A percentile compares a stretch with the other conserved stretches of the same genome.
phyloP scores from a whole-genome alignment of 805 yeast genomes.

The Maudiozyma pseudohumilis region DNA sequence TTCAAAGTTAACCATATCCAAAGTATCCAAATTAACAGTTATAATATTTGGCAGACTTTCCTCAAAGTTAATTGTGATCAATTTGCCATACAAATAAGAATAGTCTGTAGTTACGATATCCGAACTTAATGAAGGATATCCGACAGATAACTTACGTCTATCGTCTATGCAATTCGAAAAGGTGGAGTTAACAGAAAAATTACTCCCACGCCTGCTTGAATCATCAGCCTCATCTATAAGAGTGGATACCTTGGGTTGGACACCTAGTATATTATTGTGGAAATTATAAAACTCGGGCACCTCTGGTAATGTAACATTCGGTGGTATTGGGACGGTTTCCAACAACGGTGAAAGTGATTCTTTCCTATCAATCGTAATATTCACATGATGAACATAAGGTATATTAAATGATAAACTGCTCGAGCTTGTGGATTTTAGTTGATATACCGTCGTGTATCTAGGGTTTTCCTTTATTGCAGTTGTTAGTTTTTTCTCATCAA shows the following conservation, averaged over 20 bases:
- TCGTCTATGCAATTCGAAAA: neutral
- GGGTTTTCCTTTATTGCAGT: neutral
- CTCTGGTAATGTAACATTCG: no score
- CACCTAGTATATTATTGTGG: conserved; percentile 15
- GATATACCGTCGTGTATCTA: neutral
- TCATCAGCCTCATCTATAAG: conserved; percentile 15
- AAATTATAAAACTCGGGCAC: neutral
- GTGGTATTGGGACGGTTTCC: no score
- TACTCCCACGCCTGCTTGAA: conserved; percentile 17
- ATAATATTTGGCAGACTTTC: conserved; percentile 7
- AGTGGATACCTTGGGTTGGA: conserved; percentile 18
- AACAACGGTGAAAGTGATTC: no score
- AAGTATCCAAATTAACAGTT: conserved; percentile 9
- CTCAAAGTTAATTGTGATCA: conserved; percentile 6
- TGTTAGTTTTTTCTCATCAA: conserved; percentile 9
- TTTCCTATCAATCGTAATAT: no score
- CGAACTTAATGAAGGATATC: conserved; percentile 4
- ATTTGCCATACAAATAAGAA: conserved; percentile 7
- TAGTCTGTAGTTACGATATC: conserved; percentile 1
- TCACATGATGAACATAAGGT: neutral
- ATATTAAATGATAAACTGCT: neutral
- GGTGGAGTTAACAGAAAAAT: conserved; percentile 7
- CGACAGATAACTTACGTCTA: no score
- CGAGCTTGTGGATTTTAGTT: neutral
- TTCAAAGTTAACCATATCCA: conserved; percentile 10